Conservation (phyloP, 169 alveolate genomes). For the Plasmodium adleri region DNA sequence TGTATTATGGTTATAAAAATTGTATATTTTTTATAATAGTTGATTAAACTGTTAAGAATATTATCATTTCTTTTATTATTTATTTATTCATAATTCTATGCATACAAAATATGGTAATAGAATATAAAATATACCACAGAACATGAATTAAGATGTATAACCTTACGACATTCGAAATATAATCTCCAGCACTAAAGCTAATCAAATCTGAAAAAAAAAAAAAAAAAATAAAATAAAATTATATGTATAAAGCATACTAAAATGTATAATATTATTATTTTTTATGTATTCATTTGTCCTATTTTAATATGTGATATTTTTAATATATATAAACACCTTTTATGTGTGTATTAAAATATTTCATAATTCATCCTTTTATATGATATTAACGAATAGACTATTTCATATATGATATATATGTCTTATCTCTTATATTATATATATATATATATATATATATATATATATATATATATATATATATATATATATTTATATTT, state of each 20-base stretch:
- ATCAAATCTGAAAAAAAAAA: slow-evolving; percentile 32
- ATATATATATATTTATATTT: neutral
- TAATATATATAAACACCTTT: too few relatives aligned
- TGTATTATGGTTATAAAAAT: too few relatives aligned
- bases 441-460: neutral
- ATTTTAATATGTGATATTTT: too few relatives aligned
- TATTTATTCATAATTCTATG: slow-evolving; percentile 3
- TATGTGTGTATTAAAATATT: too few relatives aligned
- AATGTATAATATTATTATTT: neutral
- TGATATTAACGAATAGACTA: too few relatives aligned
- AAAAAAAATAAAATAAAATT: neutral
- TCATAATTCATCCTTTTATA: too few relatives aligned
- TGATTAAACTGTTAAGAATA: too few relatives aligned
- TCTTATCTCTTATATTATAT: too few relatives aligned
- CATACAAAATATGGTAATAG: slow-evolving; percentile 35
- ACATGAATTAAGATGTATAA: slow-evolving; percentile 32
- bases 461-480: neutral
- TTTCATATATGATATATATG: neutral
- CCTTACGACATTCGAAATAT: slow-evolving; percentile 49
- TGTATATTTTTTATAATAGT: too few relatives aligned
- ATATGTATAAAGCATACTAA: neutral
- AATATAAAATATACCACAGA: slow-evolving; percentile 43
- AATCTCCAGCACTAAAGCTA: slow-evolving; percentile 29
- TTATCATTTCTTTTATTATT: too few relatives aligned
- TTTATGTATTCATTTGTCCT: too few relatives aligned